Conservation (phyloP, 169 alveolate genomes). For the Miamiensis avidus region DNA sequence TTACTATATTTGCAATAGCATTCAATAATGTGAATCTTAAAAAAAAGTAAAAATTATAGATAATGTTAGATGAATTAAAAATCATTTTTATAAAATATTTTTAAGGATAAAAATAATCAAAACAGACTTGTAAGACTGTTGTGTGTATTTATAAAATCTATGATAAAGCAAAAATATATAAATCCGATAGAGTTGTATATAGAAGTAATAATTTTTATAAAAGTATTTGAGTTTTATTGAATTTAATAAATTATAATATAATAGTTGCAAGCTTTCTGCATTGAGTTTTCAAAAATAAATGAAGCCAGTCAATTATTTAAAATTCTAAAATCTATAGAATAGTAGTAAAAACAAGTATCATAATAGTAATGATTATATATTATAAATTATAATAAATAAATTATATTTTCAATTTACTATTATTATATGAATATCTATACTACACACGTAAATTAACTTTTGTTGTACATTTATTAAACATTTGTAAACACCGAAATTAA, state of each 20-base stretch:
- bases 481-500: too few relatives aligned
- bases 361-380: too few relatives aligned
- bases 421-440: too few relatives aligned
- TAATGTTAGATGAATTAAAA: too few relatives aligned
- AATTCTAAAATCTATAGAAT: neutral
- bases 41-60: neutral
- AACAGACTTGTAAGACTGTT: neutral
- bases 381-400: too few relatives aligned
- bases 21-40: neutral
- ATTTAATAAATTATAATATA: too few relatives aligned
- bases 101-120: neutral
- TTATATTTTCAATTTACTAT: too few relatives aligned
- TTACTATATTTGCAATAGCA: too few relatives aligned
- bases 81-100: neutral
- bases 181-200: neutral
- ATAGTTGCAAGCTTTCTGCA: neutral
- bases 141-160: neutral
- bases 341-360: too few relatives aligned
- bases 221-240: neutral
- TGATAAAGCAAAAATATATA: neutral
- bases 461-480: too few relatives aligned
- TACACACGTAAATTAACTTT: too few relatives aligned
- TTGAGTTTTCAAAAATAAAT: neutral
- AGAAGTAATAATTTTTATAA: neutral
- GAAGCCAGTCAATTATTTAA: neutral